Evolutionary conservation across 257 asterid species (phyloP).

Genomic region (Solanum pinnatisectum): DNA sequence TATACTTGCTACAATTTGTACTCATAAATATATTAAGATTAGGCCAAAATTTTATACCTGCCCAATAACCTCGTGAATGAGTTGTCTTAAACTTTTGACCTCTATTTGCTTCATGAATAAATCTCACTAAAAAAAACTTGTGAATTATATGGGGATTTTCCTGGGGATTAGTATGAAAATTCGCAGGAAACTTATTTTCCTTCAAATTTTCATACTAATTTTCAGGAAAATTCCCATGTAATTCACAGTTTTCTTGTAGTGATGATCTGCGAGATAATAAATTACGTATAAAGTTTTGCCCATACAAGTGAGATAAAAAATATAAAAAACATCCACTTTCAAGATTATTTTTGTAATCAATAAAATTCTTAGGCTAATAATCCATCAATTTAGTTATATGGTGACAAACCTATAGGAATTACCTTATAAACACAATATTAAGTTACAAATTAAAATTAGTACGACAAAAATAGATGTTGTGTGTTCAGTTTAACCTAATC

Average conservation of each 20-base stretch:
- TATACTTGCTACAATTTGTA: neutral
- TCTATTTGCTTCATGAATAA: neutral
- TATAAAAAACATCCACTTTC: neutral
- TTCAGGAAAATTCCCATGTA: no score
- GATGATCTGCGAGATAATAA: neutral
- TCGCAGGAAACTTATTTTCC: no score
- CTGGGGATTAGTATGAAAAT: no score
- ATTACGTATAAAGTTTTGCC: neutral
- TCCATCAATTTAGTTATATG: neutral
- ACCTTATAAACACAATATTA: neutral
- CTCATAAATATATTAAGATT: neutral
- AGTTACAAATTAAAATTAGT: neutral
- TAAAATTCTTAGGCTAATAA: neutral
- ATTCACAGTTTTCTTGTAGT: no score
- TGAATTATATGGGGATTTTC: no score
- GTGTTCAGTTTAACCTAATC: neutral
- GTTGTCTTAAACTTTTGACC: neutral
- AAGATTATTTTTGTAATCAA: neutral
- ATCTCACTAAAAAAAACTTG: no score
- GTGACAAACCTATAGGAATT: neutral
- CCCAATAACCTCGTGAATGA: neutral
- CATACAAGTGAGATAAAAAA: neutral
- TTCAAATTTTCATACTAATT: no score
- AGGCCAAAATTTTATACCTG: neutral
- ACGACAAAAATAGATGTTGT: neutral